Evolutionary conservation across 2,329 filamentous ascomycete species (phyloP).

Genomic region (Fusarium longipes): DNA sequence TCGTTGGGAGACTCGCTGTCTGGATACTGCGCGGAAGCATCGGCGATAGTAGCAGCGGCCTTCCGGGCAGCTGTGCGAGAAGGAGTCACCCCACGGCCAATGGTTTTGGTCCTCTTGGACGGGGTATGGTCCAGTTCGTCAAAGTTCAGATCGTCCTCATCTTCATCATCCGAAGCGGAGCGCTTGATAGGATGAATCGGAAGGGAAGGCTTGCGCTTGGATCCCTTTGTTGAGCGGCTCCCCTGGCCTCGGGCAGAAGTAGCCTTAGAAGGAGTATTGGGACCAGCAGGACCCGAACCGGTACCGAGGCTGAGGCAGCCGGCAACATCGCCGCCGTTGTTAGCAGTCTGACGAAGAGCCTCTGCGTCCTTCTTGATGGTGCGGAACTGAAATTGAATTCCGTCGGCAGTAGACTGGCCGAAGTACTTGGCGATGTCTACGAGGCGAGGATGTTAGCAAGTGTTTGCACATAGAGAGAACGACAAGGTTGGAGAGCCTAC

Average conservation of each 20-base stretch:
- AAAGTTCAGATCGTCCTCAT: slow-evolving; percentile 47
- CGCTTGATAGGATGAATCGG: slow-evolving; percentile 44
- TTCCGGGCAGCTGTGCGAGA: slow-evolving; percentile 50
- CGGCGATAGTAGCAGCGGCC: slow-evolving; percentile 52
- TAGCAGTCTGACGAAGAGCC: slow-evolving; percentile 58
- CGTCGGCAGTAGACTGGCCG: slow-evolving; percentile 67
- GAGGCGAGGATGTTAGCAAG: slow-evolving; percentile 10
- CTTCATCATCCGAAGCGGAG: slow-evolving; percentile 43
- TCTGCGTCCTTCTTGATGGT: slow-evolving; percentile 65
- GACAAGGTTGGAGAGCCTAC: slow-evolving; percentile 48
- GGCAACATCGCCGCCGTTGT: slow-evolving; percentile 59
- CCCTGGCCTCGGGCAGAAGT: slow-evolving; percentile 36
- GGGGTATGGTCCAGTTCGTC: slow-evolving; percentile 53
- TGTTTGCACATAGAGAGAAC: neutral
- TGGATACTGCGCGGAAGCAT: slow-evolving; percentile 44
- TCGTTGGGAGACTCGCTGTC: slow-evolving; percentile 47
- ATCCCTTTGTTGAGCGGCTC: slow-evolving; percentile 43
- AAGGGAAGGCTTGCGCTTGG: slow-evolving; percentile 43
- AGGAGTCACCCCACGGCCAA: slow-evolving; percentile 43
- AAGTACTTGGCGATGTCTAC: slow-evolving; percentile 70
- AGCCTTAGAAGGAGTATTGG: slow-evolving; percentile 49
- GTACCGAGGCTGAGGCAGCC: slow-evolving; percentile 50
- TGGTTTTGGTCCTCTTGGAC: slow-evolving; percentile 51
- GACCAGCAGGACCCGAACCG: slow-evolving; percentile 39
- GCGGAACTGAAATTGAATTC: slow-evolving; percentile 71